Evolutionary conservation across 257 asterid genomes (phyloP).

Genomic region (Solanum etuberosum): DNA sequence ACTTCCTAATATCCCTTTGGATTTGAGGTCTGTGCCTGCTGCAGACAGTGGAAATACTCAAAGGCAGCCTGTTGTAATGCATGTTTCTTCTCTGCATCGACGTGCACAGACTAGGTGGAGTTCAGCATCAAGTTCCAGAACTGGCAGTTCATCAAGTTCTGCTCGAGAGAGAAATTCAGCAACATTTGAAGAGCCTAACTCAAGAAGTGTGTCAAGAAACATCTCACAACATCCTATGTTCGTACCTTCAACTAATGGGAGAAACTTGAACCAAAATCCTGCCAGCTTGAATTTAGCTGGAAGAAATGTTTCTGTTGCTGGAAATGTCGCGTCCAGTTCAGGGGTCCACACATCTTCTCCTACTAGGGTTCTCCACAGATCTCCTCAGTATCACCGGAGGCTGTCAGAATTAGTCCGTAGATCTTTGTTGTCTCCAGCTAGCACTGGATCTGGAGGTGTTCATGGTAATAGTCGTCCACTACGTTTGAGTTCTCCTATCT

Average conservation of each 20-base stretch:
- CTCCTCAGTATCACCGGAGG: slow-evolving; percentile 50
- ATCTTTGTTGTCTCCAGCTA: slow-evolving; percentile 43
- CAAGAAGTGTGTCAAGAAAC: slow-evolving; percentile 43
- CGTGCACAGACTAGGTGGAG: slow-evolving; percentile 1
- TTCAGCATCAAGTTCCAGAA: slow-evolving; percentile 1
- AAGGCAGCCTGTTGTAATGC: neutral
- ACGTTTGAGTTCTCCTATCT: slow-evolving; percentile 27
- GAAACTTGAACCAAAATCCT: slow-evolving; percentile 42
- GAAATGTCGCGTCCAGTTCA: slow-evolving; percentile 34
- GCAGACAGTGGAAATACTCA: slow-evolving; percentile 2
- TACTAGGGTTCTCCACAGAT: slow-evolving; percentile 40
- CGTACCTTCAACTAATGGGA: slow-evolving; percentile 36
- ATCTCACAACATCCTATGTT: slow-evolving; percentile 64
- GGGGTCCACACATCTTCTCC: slow-evolving; percentile 35
- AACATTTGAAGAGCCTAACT: slow-evolving; percentile 27
- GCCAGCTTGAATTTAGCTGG: slow-evolving; percentile 35
- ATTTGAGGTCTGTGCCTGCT: neutral
- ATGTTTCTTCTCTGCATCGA: neutral
- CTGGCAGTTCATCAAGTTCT: neutral
- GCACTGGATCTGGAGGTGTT: slow-evolving; percentile 42
- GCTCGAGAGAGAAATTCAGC: slow-evolving; percentile 8
- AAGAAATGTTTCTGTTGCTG: slow-evolving; percentile 23
- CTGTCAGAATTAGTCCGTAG: slow-evolving; percentile 62
- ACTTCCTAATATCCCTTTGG: slow-evolving; percentile 19
- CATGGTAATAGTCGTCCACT: slow-evolving; percentile 21